These are phyloP conservation scores for Groenewaldozyma auringiensis DNA, from an alignment of 1,139 yeast species.

Conservation along the genomic window DNA sequence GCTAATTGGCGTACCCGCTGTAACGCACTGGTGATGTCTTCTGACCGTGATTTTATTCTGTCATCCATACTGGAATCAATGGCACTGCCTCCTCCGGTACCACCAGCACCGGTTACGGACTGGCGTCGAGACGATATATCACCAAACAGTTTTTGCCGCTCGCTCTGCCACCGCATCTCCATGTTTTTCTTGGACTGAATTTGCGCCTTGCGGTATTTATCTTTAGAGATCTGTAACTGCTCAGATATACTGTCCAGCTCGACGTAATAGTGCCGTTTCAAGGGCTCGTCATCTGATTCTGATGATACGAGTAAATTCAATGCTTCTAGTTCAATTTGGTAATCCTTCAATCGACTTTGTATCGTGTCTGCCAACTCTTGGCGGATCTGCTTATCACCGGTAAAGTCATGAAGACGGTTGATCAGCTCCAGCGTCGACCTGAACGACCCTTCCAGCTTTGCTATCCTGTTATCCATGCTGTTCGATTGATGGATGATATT, in stretches of 20 bases:
- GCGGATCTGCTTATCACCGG: constrained; percentile 17
- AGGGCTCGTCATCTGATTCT: constrained; percentile 1
- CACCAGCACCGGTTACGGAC: too few species aligned
- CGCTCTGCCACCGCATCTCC: constrained; percentile 18
- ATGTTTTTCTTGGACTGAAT: constrained; percentile 22
- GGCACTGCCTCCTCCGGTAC: neutral
- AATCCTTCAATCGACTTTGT: constrained; percentile 24
- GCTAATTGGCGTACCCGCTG: constrained; percentile 50
- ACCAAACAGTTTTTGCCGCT: constrained; percentile 23
- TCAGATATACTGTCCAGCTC: constrained; percentile 23
- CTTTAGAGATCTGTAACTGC: constrained; percentile 20
- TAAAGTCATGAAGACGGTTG: constrained; percentile 17
- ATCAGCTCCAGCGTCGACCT: constrained; percentile 20
- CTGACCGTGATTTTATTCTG: constrained; percentile 42
- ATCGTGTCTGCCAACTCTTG: constrained; percentile 26
- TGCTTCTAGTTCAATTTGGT: constrained; percentile 21
- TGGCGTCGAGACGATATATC: constrained; percentile 1
- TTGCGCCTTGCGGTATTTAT: constrained; percentile 27
- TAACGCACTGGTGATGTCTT: constrained; percentile 47
- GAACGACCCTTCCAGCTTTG: constrained; percentile 15
- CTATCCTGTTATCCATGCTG: constrained; percentile 10
- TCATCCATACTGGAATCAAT: constrained; percentile 21
- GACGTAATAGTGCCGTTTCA: constrained; percentile 12
- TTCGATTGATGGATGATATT: too few species aligned
- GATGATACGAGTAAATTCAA: constrained; percentile 18